phyloP scores from a whole-genome alignment of 108 stramenopile species.

The Nitzschia sp. region DNA sequence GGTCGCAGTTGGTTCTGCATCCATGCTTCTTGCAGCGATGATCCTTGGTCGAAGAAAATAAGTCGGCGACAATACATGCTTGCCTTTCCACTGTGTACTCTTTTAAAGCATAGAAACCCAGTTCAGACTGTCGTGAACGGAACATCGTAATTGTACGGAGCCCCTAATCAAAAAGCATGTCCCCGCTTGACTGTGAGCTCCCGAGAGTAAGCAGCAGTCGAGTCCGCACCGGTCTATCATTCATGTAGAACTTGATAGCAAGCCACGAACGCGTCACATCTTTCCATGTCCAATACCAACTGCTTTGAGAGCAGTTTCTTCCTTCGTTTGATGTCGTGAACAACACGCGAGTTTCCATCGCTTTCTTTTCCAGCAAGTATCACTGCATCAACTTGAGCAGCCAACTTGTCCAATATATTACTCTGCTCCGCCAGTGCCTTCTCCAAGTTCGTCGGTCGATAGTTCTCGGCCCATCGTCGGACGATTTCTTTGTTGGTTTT shows the following conservation, averaged over 20 bases:
- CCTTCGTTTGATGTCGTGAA: conserved; percentile 19
- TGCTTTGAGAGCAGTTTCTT: conserved; percentile 33
- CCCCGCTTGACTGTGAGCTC: no score
- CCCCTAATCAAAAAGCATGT: no score
- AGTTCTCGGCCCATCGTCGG: conserved; percentile 7
- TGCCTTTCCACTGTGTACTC: no score
- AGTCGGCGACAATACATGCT: no score
- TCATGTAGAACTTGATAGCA: conserved; percentile 40
- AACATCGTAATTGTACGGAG: no score
- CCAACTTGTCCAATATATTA: conserved; percentile 43
- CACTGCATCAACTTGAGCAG: conserved; percentile 48
- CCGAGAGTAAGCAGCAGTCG: no score
- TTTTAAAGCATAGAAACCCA: no score
- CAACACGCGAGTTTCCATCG: background rate
- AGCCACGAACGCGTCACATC: conserved; percentile 33
- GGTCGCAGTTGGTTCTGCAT: no score
- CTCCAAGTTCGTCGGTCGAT: conserved; percentile 25
- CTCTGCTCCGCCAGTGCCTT: conserved; percentile 39
- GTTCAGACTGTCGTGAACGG: no score
- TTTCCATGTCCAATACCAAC: conserved; percentile 31
- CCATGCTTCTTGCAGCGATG: no score
- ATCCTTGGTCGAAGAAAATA: no score
- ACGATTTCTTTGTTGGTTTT: background rate
- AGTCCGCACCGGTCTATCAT: no score
- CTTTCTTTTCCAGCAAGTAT: conserved; percentile 11